Base-by-base conservation (phyloP, 2,329 filamentous ascomycete genomes). In the Xylariaceae sp. region DNA sequence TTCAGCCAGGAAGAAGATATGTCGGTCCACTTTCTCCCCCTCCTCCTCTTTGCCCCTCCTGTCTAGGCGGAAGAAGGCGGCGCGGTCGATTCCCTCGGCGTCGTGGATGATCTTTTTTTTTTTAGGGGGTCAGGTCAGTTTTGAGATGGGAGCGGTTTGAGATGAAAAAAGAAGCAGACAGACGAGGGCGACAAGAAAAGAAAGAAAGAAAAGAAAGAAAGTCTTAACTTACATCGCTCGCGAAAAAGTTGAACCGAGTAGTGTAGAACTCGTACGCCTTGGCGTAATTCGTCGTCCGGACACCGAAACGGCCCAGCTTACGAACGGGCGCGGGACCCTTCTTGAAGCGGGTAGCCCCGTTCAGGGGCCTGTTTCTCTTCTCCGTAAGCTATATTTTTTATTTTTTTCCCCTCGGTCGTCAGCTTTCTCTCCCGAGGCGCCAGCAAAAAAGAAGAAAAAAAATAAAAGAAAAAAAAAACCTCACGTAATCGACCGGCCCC, bases 231-330 rank as follows among this genome's bases (percentile, higher is more conserved):
- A 68, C 66, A 52, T 76, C 72, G 42, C 66, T 73, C 0, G 73
- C 61, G 40, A 65, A 58, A 36, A 75, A 66, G 53, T 75, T 76
- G 58, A 76, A 76, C 41, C 64, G 62, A 3, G 53, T 56, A 9
- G 57, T 57, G 54, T 72, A 76, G 50, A 76, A 76, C n/a, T 69
- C 64, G 50, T 65, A 68, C 11, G 62, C 55, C 44, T 64, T 65
- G 38, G 65, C 65, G 52, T 68, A 76, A 52, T 73, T 57, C 9
- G 71, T 74, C 24, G 73, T 67, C 47, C 71, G 72, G 44, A 73
- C 61, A 43, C 73, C 73, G 41, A 72, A 76, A 50, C 76, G 73
- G 11, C 73, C 73, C 1, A 76, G 57, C 55, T 75, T 75, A 55
- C 76, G 70, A 13, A 76, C 55, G 0, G 65, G 64, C 1, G 67